A percentile compares a stretch with the other conserved stretches of the same genome.
phyloP scores from a whole-genome alignment of 1,139 yeast genomes.

The Protomyces gravidus region DNA sequence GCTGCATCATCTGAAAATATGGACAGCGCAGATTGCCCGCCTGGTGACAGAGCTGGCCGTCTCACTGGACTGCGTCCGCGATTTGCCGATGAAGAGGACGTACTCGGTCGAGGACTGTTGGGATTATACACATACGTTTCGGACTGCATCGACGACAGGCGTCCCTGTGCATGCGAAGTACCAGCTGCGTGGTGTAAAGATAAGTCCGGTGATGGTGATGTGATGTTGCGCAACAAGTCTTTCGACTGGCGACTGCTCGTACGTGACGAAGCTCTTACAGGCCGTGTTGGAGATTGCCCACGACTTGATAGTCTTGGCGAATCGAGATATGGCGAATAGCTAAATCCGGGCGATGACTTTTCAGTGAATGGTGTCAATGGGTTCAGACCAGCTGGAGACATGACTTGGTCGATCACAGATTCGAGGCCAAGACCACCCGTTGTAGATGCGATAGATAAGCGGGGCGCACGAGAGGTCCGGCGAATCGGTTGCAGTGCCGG shows the following conservation, averaged over 20 bases:
- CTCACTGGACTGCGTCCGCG: neutral
- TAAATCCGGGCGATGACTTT: neutral
- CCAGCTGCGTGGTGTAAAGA: neutral
- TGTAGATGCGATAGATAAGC: slow-evolving; percentile 6
- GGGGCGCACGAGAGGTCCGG: slow-evolving; percentile 1
- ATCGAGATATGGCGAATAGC: neutral
- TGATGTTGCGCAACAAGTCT: neutral
- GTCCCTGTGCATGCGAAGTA: neutral
- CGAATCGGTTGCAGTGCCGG: neutral
- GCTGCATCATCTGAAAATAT: neutral
- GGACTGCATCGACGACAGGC: neutral
- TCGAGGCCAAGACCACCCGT: slow-evolving; percentile 7
- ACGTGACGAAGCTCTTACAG: neutral
- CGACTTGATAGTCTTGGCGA: neutral
- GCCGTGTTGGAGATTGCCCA: neutral
- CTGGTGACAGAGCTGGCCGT: neutral
- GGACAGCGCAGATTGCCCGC: neutral
- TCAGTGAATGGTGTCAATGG: neutral
- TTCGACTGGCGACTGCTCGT: neutral
- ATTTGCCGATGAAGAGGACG: neutral
- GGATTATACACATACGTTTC: neutral
- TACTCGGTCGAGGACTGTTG: neutral
- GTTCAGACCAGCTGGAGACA: neutral
- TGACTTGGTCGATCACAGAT: slow-evolving; percentile 6
- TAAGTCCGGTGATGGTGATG: neutral